Evolutionary conservation across 1,284 basidiomycete genomes (phyloP).

Genomic region (Uromyces viciae-fabae): DNA sequence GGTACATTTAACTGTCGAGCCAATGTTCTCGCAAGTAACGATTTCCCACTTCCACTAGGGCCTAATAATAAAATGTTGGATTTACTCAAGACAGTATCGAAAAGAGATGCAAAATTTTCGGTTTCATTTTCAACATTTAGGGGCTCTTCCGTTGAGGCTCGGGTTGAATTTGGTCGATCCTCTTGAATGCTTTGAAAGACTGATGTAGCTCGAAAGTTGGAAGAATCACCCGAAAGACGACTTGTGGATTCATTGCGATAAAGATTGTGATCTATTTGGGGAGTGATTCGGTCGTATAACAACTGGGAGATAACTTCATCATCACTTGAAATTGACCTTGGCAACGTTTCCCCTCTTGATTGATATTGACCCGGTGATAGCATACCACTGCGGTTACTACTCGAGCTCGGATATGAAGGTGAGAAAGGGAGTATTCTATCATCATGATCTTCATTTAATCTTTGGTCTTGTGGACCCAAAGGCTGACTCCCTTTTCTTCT

Average conservation of each 20-base stretch:
- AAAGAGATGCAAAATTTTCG: neutral
- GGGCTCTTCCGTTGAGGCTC: neutral
- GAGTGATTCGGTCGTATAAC: neutral
- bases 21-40: conserved; percentile 75
- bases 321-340: neutral
- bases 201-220: neutral
- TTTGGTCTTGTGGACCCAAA: neutral
- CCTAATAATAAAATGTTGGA: conserved; percentile 47
- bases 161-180: neutral
- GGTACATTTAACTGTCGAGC: conserved; percentile 83
- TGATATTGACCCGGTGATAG: neutral
- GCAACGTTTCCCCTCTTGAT: conserved; percentile 6
- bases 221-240: neutral
- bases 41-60: conserved; percentile 67
- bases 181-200: neutral
- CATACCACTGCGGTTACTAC: neutral
- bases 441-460: neutral
- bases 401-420: conserved; percentile 14
- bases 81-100: conserved; percentile 26
- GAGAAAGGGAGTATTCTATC: conserved; percentile 7
- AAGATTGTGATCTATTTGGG: neutral
- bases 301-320: neutral
- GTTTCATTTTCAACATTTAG: neutral
- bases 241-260: neutral
- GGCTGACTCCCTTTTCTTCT: neutral